Evolutionary conservation across 2,329 filamentous ascomycete species (phyloP), one percentile per base, ranked within the genome.

Genomic region (Aspergillus ochraceus): DNA sequence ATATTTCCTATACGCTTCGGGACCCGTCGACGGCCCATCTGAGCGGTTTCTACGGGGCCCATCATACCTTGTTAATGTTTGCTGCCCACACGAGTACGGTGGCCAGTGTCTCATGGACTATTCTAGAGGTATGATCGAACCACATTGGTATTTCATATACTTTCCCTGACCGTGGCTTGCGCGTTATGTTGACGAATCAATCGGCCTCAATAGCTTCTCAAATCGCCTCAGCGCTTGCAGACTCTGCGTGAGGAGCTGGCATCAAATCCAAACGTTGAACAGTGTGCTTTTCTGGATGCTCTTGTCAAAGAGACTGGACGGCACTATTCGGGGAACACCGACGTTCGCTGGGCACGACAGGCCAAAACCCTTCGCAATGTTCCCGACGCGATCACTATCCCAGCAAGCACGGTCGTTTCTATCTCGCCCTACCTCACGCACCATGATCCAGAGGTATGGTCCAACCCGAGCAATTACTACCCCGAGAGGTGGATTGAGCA

Each of bases 61-160:
- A 56, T 46, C 54, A 56, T 32, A 50, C 47, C 2, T 26, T 56
- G 24, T 46, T 56, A 17, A 56, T 56, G 54, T 56, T 56, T 26
- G 54, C 54, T n/a, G 54, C 54, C 8, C 54, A 56, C 20, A 56
- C 54, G 11, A 56, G 54, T 26, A 56, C 54, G 19, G 54, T 56
- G 29, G 54, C 54, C 19, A 56, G 54, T 9, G 51, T 56, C 20
- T 45, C 54, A 17, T 56, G 54, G 54, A 56, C 54, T 2, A 39
- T 49, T 26, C 10, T 56, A 29, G 54, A 56, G 54, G 54, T 56
- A 5, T 22, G 55, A 29, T 26, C 8, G 8, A 29, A 29, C 26
- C 8, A 29, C 26, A 29, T 29, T 17, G 6, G 49, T n/a, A 12
- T 42, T n/a, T 12, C 2, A 42, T 42, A n/a, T 17, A 2, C 17